Evolutionary conservation across 768 basidiomycete species (phyloP).

Genomic region (Psilocybe cubensis): DNA sequence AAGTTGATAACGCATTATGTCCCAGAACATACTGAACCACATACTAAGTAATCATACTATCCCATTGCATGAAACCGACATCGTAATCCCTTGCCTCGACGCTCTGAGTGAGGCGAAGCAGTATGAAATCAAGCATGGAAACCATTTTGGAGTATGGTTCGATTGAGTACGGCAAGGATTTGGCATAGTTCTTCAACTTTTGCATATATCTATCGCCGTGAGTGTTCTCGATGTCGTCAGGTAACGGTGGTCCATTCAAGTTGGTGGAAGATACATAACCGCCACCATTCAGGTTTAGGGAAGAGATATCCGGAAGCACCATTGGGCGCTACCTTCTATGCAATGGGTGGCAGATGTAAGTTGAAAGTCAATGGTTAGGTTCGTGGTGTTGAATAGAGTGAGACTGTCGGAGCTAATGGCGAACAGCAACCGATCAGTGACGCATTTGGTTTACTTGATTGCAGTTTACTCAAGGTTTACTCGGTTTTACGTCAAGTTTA

Average conservation of each 20-base stretch:
- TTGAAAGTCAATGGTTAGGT: constrained; percentile 3
- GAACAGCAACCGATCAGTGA: constrained; percentile 20
- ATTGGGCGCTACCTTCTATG: constrained; percentile 23
- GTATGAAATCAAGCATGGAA: constrained; percentile 73
- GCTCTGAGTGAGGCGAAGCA: constrained; percentile 70
- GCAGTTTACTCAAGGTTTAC: no score
- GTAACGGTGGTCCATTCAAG: constrained; percentile 19
- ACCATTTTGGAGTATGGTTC: constrained; percentile 81
- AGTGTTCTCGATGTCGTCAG: constrained; percentile 30
- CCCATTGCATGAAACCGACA: constrained; percentile 81
- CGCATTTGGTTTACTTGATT: constrained; percentile 20
- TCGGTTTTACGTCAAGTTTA: no score
- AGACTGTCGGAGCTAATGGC: constrained; percentile 26
- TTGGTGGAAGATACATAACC: constrained; percentile 3
- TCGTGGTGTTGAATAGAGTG: constrained; percentile 15
- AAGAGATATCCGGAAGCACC: constrained; percentile 52
- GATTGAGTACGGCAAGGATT: constrained; percentile 73
- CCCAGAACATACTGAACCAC: constrained; percentile 28
- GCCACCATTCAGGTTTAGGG: constrained; percentile 45
- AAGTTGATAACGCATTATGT: constrained; percentile 10
- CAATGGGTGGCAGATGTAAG: constrained; percentile 16
- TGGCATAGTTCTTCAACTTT: constrained; percentile 66
- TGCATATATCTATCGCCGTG: constrained; percentile 51
- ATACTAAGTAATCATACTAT: constrained; percentile 73
- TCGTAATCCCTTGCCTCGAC: constrained; percentile 84